Evolutionary conservation across 2,329 filamentous ascomycete genomes (phyloP), one percentile per base, ranked within the genome.

Genomic region (Paecilomyces fulvus): DNA sequence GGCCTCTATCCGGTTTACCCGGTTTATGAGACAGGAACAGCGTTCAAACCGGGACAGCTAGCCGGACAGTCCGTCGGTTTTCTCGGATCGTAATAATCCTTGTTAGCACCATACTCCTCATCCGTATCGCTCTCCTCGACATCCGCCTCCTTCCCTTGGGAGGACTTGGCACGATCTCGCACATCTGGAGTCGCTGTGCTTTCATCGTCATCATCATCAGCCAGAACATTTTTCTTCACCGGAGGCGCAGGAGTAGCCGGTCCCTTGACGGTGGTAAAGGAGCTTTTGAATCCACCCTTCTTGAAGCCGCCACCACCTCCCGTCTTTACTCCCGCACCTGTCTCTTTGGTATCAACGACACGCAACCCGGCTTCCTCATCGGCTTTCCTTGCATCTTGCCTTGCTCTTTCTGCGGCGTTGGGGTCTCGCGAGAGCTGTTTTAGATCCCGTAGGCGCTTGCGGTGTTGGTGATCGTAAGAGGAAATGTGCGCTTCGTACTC

Each of bases 401-500:
- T 68, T 20, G 71, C 75, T 58, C 76, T 73, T 59, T 76, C 74
- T 0, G 72, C 72, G 0, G 73, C 72, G 60, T 74, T 72, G 3
- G 69, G 73, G 53, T 77, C 71, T 31, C 71, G 68, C 5, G 72
- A 77, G 48, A 77, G 65, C 60, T 77, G 74, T 59, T 78, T 78
- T 20, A 78, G 68, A 46, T 78, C 75, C 57, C 75, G 72, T 6
- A 75, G 63, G 57, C 79, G 75, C 76, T 95, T 91, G 71, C 91
- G 92, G 74, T 99, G 94, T 65, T 89, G 89, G 75, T 99, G 94
- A 70, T 97, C 94, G 73, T 97, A 97, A 66, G 89, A 94, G 61
- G 86, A 86, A 56, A 96, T 89, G 72, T 99, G 94, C 7, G 92
- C 88, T 73, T 97, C 92, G 72, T 95, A 96, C 71, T 97, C 92